Evolutionary conservation across 495 filamentous ascomycete species (phyloP).

Genomic region (Aspergillus affinis): DNA sequence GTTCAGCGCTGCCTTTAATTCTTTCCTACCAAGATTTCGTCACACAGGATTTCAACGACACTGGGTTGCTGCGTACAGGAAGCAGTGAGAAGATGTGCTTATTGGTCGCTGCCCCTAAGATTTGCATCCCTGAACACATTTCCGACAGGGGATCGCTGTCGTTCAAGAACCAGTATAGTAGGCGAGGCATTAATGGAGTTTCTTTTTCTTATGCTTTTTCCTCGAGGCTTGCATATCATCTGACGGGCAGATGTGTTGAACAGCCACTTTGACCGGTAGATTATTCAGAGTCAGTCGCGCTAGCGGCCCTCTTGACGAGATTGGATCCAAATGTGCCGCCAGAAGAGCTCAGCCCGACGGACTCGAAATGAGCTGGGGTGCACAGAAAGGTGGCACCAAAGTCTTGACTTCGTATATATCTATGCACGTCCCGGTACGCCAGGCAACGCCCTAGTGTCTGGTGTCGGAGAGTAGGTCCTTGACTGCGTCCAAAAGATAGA

Average conservation of each 20-base stretch:
- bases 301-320: background rate
- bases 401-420: conserved; percentile 7
- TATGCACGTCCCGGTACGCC: background rate
- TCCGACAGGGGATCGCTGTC: background rate
- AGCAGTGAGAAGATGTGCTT: background rate
- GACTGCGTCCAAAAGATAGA: background rate
- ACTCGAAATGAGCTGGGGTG: background rate
- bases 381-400: background rate
- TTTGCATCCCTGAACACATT: background rate
- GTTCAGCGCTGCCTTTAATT: background rate
- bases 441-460: background rate
- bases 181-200: background rate
- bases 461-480: background rate
- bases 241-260: conserved; percentile 7
- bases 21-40: background rate
- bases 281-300: background rate
- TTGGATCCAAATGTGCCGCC: background rate
- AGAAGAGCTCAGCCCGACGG: background rate
- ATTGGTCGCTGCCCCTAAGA: background rate
- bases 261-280: background rate
- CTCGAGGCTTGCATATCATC: conserved; percentile 4
- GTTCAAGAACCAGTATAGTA: background rate
- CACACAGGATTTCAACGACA: background rate
- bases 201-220: background rate
- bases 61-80: background rate